These are phyloP conservation scores for Podospora didyma DNA, from an alignment of 495 filamentous ascomycete species.

Conservation along the genomic window DNA sequence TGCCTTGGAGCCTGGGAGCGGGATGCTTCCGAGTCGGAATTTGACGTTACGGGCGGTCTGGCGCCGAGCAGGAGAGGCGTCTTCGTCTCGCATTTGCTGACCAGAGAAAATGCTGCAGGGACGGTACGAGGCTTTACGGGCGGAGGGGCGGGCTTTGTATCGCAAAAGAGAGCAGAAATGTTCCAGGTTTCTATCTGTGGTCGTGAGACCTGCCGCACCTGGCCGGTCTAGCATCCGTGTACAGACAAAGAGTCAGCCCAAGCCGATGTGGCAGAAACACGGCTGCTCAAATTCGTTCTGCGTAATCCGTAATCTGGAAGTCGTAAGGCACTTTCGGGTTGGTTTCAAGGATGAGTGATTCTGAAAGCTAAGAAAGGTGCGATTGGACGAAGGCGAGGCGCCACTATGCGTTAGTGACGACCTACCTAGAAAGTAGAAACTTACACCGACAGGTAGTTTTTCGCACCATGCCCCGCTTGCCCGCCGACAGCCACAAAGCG, in stretches of 20 bases:
- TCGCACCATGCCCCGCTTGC: too few species aligned
- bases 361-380: too few species aligned
- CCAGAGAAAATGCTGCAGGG: background rate
- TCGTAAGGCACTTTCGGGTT: too few species aligned
- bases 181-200: slow-evolving; percentile 5
- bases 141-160: background rate
- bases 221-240: background rate
- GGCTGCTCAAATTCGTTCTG: background rate
- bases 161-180: background rate
- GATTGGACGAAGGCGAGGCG: too few species aligned
- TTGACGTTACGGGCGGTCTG: background rate
- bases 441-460: too few species aligned
- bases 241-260: background rate
- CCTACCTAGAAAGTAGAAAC: too few species aligned
- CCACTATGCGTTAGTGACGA: too few species aligned
- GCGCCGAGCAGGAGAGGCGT: background rate
- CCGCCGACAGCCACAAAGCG: too few species aligned
- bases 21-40: background rate
- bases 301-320: background rate
- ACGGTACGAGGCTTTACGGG: background rate
- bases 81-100: background rate
- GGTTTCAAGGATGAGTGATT: too few species aligned
- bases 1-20: background rate
- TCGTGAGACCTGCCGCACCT: slow-evolving; percentile 6
- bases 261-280: background rate